Conservation (phyloP, 2,329 filamentous ascomycete species). For the Ophiostoma novo-ulmi region DNA sequence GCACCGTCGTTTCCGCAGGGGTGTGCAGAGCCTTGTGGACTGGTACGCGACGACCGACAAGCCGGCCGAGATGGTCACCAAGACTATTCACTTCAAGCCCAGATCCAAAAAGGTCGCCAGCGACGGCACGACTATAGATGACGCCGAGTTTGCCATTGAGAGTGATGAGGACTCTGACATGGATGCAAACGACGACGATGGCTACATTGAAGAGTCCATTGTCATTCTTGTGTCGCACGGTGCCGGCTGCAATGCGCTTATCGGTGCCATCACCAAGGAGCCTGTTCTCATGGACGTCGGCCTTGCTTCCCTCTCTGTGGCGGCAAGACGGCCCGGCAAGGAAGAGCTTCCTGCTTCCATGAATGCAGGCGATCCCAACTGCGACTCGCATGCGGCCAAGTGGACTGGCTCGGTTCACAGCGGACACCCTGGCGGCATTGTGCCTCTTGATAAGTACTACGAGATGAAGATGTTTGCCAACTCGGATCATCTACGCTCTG, state of each 20-base stretch:
- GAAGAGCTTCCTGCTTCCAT: constrained; percentile 30
- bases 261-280: constrained; percentile 85
- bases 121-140: constrained; percentile 26
- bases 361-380: constrained; percentile 18
- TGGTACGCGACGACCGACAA: constrained; percentile 66
- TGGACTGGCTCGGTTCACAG: constrained; percentile 19
- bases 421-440: constrained; percentile 30
- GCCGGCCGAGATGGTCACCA: constrained; percentile 49
- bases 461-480: constrained; percentile 71
- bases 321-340: constrained; percentile 54
- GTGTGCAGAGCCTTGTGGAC: constrained; percentile 69
- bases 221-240: constrained; percentile 89
- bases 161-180: constrained; percentile 18
- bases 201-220: constrained; percentile 66
- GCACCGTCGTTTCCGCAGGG: constrained; percentile 82
- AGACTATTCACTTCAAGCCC: constrained; percentile 33
- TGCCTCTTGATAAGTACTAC: constrained; percentile 57
- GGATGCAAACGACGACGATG: constrained; percentile 34
- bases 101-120: constrained; percentile 19
- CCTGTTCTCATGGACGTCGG: constrained; percentile 86
- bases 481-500: constrained; percentile 63
- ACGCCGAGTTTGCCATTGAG: constrained; percentile 34
- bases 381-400: constrained; percentile 23
- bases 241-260: constrained; percentile 90
- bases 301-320: constrained; percentile 88